Percentiles rank a stretch among this genome's conserved stretches.
Evolutionary conservation across 2,329 filamentous ascomycete genomes (phyloP).

Genomic region (Exophiala viscosa): DNA sequence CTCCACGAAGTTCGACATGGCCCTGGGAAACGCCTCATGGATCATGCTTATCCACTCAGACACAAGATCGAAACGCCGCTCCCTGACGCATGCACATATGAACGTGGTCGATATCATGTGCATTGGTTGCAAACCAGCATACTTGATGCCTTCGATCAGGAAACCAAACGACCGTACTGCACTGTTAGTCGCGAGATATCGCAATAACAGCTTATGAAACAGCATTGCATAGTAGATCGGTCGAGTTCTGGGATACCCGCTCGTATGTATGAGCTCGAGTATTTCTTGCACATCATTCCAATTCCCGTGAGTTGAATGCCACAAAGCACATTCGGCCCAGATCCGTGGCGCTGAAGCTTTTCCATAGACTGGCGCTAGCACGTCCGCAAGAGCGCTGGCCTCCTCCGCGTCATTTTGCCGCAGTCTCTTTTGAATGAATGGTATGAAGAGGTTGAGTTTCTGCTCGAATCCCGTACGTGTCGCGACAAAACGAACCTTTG

Average conservation of each 20-base stretch:
- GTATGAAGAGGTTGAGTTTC: constrained; percentile 40
- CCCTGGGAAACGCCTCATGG: constrained; percentile 13
- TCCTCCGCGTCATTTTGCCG: background rate
- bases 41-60: constrained; percentile 18
- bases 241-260: constrained; percentile 31
- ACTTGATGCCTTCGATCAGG: constrained; percentile 18
- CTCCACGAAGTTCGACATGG: constrained; percentile 9
- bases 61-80: constrained; percentile 19
- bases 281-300: constrained; percentile 40
- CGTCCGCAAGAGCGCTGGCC: constrained; percentile 32
- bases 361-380: constrained; percentile 34
- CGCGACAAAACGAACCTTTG: constrained; percentile 26
- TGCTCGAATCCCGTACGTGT: constrained; percentile 14
- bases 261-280: constrained; percentile 37
- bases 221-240: constrained; percentile 9
- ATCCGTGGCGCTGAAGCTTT: constrained; percentile 35
- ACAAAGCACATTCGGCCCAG: constrained; percentile 37
- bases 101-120: constrained; percentile 15
- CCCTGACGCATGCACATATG: constrained; percentile 17
- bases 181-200: constrained; percentile 6
- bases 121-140: constrained; percentile 19
- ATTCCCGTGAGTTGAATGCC: constrained; percentile 37
- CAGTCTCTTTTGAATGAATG: constrained; percentile 30
- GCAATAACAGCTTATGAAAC: constrained; percentile 17
- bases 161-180: constrained; percentile 15